Base-by-base conservation (phyloP, 2,329 filamentous ascomycete genomes). In the Fusarium tricinctum region DNA sequence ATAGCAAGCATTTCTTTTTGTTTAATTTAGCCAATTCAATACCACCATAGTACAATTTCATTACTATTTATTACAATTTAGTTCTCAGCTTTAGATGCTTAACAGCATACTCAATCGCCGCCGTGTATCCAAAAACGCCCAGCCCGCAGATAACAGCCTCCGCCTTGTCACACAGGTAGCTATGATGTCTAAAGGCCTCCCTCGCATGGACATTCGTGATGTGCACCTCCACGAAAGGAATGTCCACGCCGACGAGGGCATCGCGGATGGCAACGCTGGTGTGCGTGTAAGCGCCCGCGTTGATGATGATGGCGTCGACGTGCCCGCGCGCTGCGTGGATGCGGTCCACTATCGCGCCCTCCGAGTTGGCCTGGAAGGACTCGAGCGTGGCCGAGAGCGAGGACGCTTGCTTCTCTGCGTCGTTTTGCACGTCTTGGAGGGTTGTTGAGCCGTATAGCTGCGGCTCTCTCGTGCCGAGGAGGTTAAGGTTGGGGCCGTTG, bases 401-500 rank as follows among this genome's bases (percentile, higher is more conserved):
- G 0, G 78, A 47, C 32, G 87, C 87, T 63, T 89, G 87, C 0
- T 79, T 63, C 48, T 81, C 73, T 23, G 86, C 85, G 12, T 80
- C 70, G 3, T 77, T 61, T 46, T 88, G 83, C 17, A 94, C 84
- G 68, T 92, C 86, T 20, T 81, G 50, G 14, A 94, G 87, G 0
- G 91, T 93, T 1, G 88, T 89, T 63, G 82, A 83, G 74, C 92
- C 92, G 81, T 94, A 94, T 73, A 93, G 85, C 28, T 88, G 81
- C 17, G 92, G 91, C 77, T 95, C 91, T 22, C 92, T 85, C 14
- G 87, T 90, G 35, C 92, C 92, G 30, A 94, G 86, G 49, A 94
- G 89, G 80, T 94, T 94, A 72, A 94, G 89, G 78, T 94, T 94
- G 32, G 91, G 91, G n/a, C 92, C 91, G 78, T 93, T 93, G 81